Evolutionary conservation across 192 early-diverging fungal genomes (phyloP).

Genomic region (Coemansia biformis): DNA sequence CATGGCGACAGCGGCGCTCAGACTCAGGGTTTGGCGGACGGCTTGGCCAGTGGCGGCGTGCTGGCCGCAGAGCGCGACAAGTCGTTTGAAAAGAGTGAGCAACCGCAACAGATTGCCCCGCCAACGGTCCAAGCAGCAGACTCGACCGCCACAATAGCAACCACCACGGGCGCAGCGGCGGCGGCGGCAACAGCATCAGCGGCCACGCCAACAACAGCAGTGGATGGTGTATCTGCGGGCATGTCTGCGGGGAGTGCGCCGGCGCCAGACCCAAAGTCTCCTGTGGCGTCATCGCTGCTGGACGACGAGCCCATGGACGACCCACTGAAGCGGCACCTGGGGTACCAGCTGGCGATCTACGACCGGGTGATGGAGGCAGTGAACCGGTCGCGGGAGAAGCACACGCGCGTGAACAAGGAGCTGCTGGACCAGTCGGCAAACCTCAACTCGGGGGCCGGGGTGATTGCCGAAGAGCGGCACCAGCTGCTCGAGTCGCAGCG

Average conservation of each 20-base stretch:
- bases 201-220: constrained; percentile 8
- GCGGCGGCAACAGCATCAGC: constrained; percentile 6
- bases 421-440: constrained; percentile 61
- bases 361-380: constrained; percentile 56
- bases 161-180: neutral
- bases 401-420: constrained; percentile 61
- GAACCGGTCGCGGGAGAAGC: constrained; percentile 54
- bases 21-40: too few relatives aligned
- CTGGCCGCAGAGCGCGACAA: too few relatives aligned
- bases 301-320: constrained; percentile 46
- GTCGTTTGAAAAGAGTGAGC: too few relatives aligned
- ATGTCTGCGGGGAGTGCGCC: neutral
- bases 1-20: too few relatives aligned
- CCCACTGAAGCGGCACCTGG: constrained; percentile 45
- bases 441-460: constrained; percentile 65
- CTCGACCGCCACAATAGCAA: constrained; percentile 2
- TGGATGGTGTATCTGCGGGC: neutral
- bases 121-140: neutral
- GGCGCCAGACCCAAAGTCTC: constrained; percentile 1
- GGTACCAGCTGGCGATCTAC: constrained; percentile 58
- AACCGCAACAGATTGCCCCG: neutral
- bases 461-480: constrained; percentile 57
- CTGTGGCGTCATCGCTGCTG: constrained; percentile 26
- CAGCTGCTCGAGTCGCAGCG: constrained; percentile 57
- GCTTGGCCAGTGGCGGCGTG: too few relatives aligned